Evolutionary conservation across 1,139 yeast genomes (phyloP).

Genomic region (Debaryomyces subglobosus): DNA sequence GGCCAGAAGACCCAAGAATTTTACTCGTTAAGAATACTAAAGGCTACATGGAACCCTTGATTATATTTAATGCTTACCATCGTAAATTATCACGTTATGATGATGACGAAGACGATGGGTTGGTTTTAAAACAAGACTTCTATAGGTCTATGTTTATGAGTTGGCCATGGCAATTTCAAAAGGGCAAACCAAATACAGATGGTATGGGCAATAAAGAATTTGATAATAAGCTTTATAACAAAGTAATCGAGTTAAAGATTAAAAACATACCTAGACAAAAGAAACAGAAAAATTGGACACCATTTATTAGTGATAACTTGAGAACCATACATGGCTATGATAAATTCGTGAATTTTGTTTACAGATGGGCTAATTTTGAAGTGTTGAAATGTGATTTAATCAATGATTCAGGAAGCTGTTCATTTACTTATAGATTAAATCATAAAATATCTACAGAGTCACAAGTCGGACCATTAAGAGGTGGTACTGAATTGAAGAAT

Average conservation of each 20-base stretch:
- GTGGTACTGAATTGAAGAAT: conserved; percentile 41
- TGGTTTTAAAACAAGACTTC: conserved; percentile 14
- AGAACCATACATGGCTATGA: conserved; percentile 29
- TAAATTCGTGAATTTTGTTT: conserved; percentile 33
- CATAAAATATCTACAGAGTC: conserved; percentile 19
- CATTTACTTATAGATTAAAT: conserved; percentile 26
- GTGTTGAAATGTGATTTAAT: conserved; percentile 36
- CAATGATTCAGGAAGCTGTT: conserved; percentile 29
- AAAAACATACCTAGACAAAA: conserved; percentile 24
- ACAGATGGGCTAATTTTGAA: conserved; percentile 42
- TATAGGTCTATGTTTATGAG: conserved; percentile 20
- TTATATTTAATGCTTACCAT: conserved; percentile 38
- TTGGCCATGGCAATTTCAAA: conserved; percentile 32
- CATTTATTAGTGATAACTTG: conserved; percentile 31
- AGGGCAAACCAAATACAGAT: conserved; percentile 31
- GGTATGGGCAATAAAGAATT: conserved; percentile 21
- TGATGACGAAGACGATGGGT: conserved; percentile 27
- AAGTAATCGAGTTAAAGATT: conserved; percentile 28
- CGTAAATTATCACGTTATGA: conserved; percentile 27
- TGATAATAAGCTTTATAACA: conserved; percentile 24
- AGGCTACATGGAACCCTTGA: conserved; percentile 41
- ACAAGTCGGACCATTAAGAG: conserved; percentile 38
- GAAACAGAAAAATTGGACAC: conserved; percentile 50
- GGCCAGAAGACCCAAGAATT: conserved; percentile 49
- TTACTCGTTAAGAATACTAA: conserved; percentile 31